A percentile compares a stretch with the other conserved stretches of the same genome.
Evolutionary conservation across 2,329 filamentous ascomycete genomes (phyloP).

Genomic region (Fusarium proliferatum): DNA sequence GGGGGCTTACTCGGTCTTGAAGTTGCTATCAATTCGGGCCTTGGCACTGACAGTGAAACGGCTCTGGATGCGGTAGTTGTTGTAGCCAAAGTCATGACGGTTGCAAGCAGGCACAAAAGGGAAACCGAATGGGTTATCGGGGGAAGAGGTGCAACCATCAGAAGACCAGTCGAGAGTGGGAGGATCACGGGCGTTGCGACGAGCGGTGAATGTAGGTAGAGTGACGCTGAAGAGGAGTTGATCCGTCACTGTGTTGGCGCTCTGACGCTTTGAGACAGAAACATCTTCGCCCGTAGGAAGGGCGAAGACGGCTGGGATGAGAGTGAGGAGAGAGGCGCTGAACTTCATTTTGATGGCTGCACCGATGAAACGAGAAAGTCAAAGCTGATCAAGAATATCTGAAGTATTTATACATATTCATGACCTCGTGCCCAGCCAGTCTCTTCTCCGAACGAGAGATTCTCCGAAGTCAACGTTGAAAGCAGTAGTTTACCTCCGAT

Average conservation of each 20-base stretch:
- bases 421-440: no score
- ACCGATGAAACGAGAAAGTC: not conserved
- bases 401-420: slow-evolving; percentile 24
- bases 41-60: slow-evolving; percentile 58
- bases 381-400: no score
- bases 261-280: slow-evolving; percentile 37
- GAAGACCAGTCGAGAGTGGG: slow-evolving; percentile 54
- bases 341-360: slow-evolving; percentile 48
- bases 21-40: slow-evolving; percentile 61
- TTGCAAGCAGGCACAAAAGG: slow-evolving; percentile 59
- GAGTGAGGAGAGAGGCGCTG: slow-evolving; percentile 31
- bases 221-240: slow-evolving; percentile 57
- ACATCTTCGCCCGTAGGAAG: slow-evolving; percentile 28
- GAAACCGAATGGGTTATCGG: slow-evolving; percentile 58
- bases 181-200: slow-evolving; percentile 55
- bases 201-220: slow-evolving; percentile 55
- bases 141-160: slow-evolving; percentile 56
- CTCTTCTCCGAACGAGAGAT: not conserved
- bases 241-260: slow-evolving; percentile 54
- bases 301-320: slow-evolving; percentile 42
- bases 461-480: not conserved
- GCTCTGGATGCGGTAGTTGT: slow-evolving; percentile 62
- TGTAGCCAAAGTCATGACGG: slow-evolving; percentile 68
- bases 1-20: slow-evolving; percentile 54
- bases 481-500: not conserved